Conservation (phyloP, 495 filamentous ascomycete species). For the Annulohypoxylon maeteangense region DNA sequence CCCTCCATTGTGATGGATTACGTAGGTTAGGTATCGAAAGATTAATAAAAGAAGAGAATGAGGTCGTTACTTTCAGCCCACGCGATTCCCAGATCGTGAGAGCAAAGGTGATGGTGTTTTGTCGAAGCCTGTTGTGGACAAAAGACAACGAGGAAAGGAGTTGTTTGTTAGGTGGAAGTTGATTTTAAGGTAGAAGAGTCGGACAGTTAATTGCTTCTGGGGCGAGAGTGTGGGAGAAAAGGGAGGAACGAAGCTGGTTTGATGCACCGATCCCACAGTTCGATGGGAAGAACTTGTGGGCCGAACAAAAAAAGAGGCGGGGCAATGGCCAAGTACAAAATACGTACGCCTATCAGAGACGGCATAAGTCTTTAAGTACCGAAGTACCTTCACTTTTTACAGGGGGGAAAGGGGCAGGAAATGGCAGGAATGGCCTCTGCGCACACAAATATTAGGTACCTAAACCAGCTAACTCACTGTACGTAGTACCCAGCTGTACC, state of each 20-base stretch:
- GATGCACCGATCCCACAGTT: conserved; percentile 45
- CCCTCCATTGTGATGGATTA: conserved; percentile 65
- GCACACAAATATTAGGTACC: conserved; percentile 22
- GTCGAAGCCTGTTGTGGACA: conserved; percentile 51
- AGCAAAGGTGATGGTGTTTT: conserved; percentile 50
- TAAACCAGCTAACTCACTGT: background rate
- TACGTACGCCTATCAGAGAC: conserved; percentile 30
- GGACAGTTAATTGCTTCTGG: conserved; percentile 43
- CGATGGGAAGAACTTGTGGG: conserved; percentile 48
- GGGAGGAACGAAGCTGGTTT: conserved; percentile 48
- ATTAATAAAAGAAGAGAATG: conserved; percentile 50
- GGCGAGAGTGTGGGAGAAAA: conserved; percentile 44
- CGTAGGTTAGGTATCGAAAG: conserved; percentile 52
- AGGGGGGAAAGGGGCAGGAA: conserved; percentile 15
- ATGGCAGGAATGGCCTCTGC: conserved; percentile 29
- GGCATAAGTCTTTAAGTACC: conserved; percentile 11
- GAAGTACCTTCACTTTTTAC: conserved; percentile 28
- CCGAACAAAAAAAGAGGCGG: conserved; percentile 50
- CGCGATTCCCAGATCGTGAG: conserved; percentile 59
- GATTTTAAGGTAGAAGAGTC: conserved; percentile 62
- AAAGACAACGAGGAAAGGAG: conserved; percentile 51
- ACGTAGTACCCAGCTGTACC: background rate
- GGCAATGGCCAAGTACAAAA: conserved; percentile 42
- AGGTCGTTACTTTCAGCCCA: conserved; percentile 49
- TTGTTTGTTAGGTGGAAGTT: conserved; percentile 59